Conservation (phyloP, 106 monocot species). For the Chionographis japonica region DNA sequence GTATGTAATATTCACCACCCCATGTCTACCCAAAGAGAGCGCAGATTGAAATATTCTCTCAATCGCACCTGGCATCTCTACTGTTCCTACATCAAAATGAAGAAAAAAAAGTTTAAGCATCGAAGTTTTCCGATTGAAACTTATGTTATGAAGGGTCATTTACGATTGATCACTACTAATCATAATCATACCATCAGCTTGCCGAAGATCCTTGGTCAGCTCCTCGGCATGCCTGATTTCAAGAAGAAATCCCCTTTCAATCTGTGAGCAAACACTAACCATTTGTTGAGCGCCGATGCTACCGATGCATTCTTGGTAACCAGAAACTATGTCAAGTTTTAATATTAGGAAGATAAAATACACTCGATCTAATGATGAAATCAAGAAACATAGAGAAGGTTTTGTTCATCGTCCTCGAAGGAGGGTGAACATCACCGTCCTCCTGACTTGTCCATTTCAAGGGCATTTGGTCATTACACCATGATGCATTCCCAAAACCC, state of each 20-base stretch:
- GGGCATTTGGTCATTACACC: no score
- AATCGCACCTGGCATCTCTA: no score
- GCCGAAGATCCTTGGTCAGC: slow-evolving; percentile 55
- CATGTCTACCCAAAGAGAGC: slow-evolving; percentile 63
- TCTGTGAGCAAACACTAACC: slow-evolving; percentile 36
- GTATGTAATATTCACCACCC: slow-evolving; percentile 55
- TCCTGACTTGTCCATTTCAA: no score
- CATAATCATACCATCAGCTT: slow-evolving; percentile 53
- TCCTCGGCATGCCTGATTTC: slow-evolving; percentile 77
- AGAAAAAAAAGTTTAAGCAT: no score
- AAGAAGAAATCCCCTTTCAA: slow-evolving; percentile 71
- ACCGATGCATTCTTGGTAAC: slow-evolving; percentile 14
- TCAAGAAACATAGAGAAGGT: no score
- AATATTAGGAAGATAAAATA: not conserved
- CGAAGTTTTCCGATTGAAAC: slow-evolving; percentile 14
- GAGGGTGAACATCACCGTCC: no score
- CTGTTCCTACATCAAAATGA: no score
- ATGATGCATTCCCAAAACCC: no score
- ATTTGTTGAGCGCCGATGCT: slow-evolving; percentile 25
- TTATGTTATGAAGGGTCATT: slow-evolving; percentile 38
- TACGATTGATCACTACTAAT: not conserved
- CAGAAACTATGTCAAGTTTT: slow-evolving; percentile 8
- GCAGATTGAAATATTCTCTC: slow-evolving; percentile 14
- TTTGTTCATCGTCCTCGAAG: no score
- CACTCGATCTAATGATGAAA: no score